A percentile compares a stretch with the other conserved stretches of the same genome.
Evolutionary conservation across 1,284 basidiomycete genomes (phyloP).

Genomic region (Puccinia horiana): DNA sequence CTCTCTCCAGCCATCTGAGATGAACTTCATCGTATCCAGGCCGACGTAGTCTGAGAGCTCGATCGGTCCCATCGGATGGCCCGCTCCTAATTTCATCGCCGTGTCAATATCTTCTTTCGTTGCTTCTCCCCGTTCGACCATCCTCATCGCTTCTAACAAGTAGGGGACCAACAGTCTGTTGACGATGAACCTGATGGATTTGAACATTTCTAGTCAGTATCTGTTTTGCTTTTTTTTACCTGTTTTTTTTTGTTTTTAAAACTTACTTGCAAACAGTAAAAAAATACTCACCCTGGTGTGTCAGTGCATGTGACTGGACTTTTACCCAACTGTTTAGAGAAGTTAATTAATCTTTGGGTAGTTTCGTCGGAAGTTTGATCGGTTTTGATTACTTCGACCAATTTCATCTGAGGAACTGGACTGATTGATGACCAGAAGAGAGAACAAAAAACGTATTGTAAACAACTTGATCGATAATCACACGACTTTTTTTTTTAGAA

Average conservation of each 20-base stretch:
- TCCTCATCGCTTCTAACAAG: constrained; percentile 62
- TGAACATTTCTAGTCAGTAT: not conserved
- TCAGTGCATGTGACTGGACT: constrained; percentile 65
- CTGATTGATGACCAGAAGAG: constrained; percentile 52
- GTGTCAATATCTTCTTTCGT: constrained; percentile 65
- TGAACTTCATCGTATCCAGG: constrained; percentile 61
- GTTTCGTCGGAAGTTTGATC: constrained; percentile 62
- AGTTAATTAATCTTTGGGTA: constrained; percentile 61
- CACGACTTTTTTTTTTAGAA: too few relatives aligned
- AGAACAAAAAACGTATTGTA: too few relatives aligned
- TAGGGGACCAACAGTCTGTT: constrained; percentile 60
- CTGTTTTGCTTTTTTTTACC: too few relatives aligned
- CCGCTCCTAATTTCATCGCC: constrained; percentile 67
- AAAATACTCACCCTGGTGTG: constrained; percentile 60
- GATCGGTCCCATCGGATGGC: constrained; percentile 63
- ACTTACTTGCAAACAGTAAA: not conserved
- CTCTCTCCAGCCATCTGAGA: constrained; percentile 64
- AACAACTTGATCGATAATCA: too few relatives aligned
- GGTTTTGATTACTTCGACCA: constrained; percentile 65
- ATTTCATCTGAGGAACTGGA: constrained; percentile 64
- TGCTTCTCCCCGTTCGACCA: constrained; percentile 66
- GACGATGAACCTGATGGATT: constrained; percentile 62
- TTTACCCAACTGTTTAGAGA: constrained; percentile 64
- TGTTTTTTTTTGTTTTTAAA: too few relatives aligned
- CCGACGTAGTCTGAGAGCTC: constrained; percentile 65